phyloP scores from a whole-genome alignment of 805 yeast genomes.

The Komagataella kurtzmanii region DNA sequence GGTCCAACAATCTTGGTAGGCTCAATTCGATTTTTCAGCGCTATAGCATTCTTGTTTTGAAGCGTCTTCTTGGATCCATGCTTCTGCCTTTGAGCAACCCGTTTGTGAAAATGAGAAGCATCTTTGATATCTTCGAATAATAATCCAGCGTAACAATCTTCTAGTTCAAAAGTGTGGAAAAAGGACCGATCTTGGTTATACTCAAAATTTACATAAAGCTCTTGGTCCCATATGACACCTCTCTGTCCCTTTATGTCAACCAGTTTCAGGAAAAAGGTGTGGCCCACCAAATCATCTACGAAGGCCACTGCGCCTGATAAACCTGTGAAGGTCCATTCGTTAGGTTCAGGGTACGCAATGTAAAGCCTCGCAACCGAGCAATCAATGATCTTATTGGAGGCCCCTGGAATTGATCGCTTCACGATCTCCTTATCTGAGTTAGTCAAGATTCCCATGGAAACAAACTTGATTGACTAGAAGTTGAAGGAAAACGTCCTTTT shows the following conservation, averaged over 20 bases:
- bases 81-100: conserved; percentile 62
- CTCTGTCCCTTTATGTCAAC: conserved; percentile 73
- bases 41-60: conserved; percentile 80
- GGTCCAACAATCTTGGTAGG: conserved; percentile 37
- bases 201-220: conserved; percentile 73
- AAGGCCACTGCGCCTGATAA: conserved; percentile 75
- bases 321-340: conserved; percentile 80
- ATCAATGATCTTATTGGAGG: conserved; percentile 76
- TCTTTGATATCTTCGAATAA: conserved; percentile 82
- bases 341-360: conserved; percentile 77
- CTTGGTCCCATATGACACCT: conserved; percentile 97
- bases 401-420: conserved; percentile 80
- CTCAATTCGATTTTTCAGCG: conserved; percentile 40
- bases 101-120: conserved; percentile 74
- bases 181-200: conserved; percentile 91
- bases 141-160: conserved; percentile 77
- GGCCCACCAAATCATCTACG: conserved; percentile 89
- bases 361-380: conserved; percentile 85
- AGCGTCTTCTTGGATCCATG: conserved; percentile 80
- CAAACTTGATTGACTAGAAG: background rate
- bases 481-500: background rate
- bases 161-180: conserved; percentile 90
- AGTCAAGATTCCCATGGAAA: conserved; percentile 2
- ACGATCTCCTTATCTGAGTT: conserved; percentile 75
- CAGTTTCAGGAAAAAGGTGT: conserved; percentile 79